Evolutionary conservation across 2,329 filamentous ascomycete species (phyloP).

Genomic region (Colletotrichum falcatum): DNA sequence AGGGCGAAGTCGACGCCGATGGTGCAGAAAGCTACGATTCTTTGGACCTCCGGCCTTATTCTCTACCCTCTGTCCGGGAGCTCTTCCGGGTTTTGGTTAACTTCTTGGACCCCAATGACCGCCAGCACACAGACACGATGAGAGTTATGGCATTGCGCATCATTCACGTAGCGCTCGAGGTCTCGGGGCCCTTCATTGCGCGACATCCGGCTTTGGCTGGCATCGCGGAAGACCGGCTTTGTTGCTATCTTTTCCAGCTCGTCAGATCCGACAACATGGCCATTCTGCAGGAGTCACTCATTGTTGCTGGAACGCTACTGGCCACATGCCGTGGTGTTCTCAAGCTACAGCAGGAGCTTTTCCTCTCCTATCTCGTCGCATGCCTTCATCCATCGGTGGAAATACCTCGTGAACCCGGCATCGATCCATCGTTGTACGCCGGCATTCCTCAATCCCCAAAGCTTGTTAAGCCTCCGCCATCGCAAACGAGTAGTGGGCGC

Average conservation of each 20-base stretch:
- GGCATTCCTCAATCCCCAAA: conserved; percentile 94
- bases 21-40: conserved; percentile 58
- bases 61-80: conserved; percentile 92
- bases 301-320: conserved; percentile 90
- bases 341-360: conserved; percentile 96
- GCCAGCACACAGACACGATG: conserved; percentile 93
- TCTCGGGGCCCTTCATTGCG: conserved; percentile 94
- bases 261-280: conserved; percentile 97
- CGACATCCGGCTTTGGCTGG: conserved; percentile 89
- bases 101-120: conserved; percentile 92
- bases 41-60: conserved; percentile 84
- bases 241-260: conserved; percentile 94
- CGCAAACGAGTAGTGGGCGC: conserved; percentile 81
- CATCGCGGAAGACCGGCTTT: conserved; percentile 92
- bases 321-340: conserved; percentile 91
- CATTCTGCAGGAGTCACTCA: conserved; percentile 90
- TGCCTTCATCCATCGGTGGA: conserved; percentile 95
- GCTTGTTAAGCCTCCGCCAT: conserved; percentile 80
- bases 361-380: conserved; percentile 91
- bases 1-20: conserved; percentile 40
- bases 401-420: conserved; percentile 89
- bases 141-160: conserved; percentile 97
- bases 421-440: conserved; percentile 91
- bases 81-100: conserved; percentile 94
- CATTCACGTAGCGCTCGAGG: conserved; percentile 96